Percentiles rank a stretch among this genome's conserved stretches.
These are phyloP conservation scores for Termitomyces titanicus DNA, from an alignment of 768 basidiomycete species.

Conservation along the genomic window DNA sequence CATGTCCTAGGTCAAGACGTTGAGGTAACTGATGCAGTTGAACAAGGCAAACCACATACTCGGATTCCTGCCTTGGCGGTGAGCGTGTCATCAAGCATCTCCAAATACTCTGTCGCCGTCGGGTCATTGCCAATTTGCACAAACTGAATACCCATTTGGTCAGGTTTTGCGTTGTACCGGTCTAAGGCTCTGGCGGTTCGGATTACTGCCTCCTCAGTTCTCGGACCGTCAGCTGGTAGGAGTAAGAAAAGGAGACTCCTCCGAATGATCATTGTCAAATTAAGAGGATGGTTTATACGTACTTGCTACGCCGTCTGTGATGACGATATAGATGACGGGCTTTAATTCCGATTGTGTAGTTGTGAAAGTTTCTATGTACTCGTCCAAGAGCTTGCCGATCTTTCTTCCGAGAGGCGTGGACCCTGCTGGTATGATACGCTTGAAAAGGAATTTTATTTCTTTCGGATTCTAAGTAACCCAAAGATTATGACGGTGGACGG, in stretches of 20 bases:
- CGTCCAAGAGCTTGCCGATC: not conserved
- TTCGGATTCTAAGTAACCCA: not conserved
- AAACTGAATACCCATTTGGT: constrained; percentile 29
- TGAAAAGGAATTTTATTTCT: not conserved
- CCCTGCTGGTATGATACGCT: not conserved
- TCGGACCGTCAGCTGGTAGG: constrained; percentile 27
- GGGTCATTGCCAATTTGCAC: constrained; percentile 16
- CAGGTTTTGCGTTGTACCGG: constrained; percentile 36
- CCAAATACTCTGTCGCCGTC: constrained; percentile 22
- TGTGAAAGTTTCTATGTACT: not conserved
- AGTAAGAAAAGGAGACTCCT: not conserved
- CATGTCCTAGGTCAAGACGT: constrained; percentile 42
- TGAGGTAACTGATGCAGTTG: not conserved
- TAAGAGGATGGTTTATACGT: not conserved
- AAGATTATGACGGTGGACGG: not conserved
- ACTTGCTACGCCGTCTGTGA: constrained; percentile 2
- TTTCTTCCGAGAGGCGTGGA: not conserved
- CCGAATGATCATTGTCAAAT: not conserved
- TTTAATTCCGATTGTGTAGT: not conserved
- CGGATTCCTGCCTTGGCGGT: constrained; percentile 27
- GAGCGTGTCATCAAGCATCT: not conserved
- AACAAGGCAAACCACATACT: constrained; percentile 22
- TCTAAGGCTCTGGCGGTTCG: constrained; percentile 43
- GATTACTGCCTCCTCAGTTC: constrained; percentile 39
- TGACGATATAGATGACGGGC: not conserved